Evolutionary conservation across 2,329 filamentous ascomycete genomes (phyloP).

Genomic region (Capronia epimyces): DNA sequence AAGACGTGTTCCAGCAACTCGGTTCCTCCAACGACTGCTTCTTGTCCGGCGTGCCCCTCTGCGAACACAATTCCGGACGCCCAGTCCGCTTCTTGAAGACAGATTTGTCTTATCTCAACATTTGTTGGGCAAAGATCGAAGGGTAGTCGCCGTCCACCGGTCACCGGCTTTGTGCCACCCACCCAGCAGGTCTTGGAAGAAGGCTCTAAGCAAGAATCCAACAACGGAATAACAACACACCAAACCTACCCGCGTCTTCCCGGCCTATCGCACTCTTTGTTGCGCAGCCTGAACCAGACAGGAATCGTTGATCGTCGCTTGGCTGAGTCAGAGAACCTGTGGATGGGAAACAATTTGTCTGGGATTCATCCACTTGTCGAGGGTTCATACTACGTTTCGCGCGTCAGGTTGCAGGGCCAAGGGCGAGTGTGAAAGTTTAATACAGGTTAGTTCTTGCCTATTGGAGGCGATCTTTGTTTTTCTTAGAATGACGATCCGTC

Average conservation of each 20-base stretch:
- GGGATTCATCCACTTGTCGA: neutral
- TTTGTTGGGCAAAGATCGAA: neutral
- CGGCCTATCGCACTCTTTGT: neutral
- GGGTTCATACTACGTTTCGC: neutral
- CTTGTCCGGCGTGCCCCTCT: neutral
- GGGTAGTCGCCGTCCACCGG: neutral
- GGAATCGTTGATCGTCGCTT: neutral
- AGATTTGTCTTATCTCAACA: neutral
- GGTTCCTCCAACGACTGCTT: neutral
- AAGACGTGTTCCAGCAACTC: conserved; percentile 1
- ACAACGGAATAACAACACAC: neutral
- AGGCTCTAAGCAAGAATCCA: neutral
- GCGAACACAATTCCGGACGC: neutral
- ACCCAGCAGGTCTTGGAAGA: neutral
- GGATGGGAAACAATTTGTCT: neutral
- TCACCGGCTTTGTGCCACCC: neutral
- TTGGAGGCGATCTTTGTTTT: conserved; percentile 1
- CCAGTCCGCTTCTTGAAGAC: neutral
- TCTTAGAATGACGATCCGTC: neutral
- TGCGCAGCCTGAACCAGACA: neutral
- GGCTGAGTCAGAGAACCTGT: neutral
- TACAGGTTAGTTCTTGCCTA: conserved; percentile 11
- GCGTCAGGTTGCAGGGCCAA: neutral
- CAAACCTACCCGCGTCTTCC: neutral
- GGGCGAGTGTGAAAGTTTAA: neutral